Percentiles rank a stretch among this genome's conserved stretches.
phyloP scores from a whole-genome alignment of 139 green algal genomes.

The Coccomyxa sp. region DNA sequence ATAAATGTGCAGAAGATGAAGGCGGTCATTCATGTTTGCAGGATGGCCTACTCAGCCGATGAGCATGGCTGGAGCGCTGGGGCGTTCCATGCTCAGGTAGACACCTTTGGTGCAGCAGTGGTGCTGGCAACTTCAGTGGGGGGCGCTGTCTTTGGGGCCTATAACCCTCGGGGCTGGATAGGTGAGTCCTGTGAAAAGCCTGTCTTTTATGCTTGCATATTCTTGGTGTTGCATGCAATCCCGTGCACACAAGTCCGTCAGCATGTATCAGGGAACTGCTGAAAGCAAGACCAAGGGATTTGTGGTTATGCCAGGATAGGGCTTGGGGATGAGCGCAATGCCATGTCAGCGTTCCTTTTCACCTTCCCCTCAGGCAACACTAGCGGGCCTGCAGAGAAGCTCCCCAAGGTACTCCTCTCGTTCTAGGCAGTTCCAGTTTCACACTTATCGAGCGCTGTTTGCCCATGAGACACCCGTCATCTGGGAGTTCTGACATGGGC shows the following conservation, averaged over 20 bases:
- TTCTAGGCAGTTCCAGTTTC: no score
- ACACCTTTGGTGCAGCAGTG: slow-evolving; percentile 55
- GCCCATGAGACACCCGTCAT: no score
- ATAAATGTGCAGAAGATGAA: neutral
- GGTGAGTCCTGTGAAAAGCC: neutral
- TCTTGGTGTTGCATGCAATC: neutral
- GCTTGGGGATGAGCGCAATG: slow-evolving; percentile 60
- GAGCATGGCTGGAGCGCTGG: slow-evolving; percentile 51
- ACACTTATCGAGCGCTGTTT: no score
- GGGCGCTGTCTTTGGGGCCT: slow-evolving; percentile 62
- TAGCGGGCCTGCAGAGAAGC: slow-evolving; percentile 42
- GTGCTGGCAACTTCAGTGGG: slow-evolving; percentile 43
- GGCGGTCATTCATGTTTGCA: neutral
- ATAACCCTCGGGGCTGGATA: slow-evolving; percentile 54
- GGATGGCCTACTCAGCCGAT: slow-evolving; percentile 55
- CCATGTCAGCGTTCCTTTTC: slow-evolving; percentile 74
- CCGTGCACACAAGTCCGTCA: neutral
- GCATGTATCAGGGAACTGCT: no score
- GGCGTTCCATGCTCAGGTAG: slow-evolving; percentile 58
- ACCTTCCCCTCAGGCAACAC: slow-evolving; percentile 57
- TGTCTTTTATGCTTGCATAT: neutral
- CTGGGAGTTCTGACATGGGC: no score
- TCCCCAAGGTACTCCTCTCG: slow-evolving; percentile 50
- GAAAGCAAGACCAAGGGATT: no score
- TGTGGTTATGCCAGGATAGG: slow-evolving; percentile 27